Evolutionary conservation across 768 basidiomycete genomes (phyloP).

Genomic region (Gloeophyllum trabeum): DNA sequence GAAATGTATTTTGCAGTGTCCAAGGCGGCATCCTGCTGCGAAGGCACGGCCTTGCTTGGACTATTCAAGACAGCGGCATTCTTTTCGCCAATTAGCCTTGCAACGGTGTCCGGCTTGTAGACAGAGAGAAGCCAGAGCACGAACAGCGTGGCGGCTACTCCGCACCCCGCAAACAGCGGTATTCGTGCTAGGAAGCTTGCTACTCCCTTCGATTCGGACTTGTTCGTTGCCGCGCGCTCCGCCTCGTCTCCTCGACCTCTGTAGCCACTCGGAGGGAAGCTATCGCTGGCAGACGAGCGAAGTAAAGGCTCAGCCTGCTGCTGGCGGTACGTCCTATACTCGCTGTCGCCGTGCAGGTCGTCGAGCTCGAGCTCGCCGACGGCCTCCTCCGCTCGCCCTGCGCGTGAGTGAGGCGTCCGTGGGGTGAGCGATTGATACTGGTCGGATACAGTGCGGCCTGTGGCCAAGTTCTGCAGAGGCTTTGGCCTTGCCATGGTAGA

Average conservation of each 20-base stretch:
- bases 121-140: constrained; percentile 36
- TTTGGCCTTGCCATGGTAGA: not conserved
- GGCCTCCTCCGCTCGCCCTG: constrained; percentile 44
- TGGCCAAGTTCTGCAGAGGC: not conserved
- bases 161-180: constrained; percentile 34
- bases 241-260: constrained; percentile 30
- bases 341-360: constrained; percentile 19
- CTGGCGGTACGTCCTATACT: constrained; percentile 24
- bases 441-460: not conserved
- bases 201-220: constrained; percentile 3
- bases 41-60: constrained; percentile 6
- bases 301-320: constrained; percentile 35
- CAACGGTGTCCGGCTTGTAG: constrained; percentile 34
- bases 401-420: constrained; percentile 51
- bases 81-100: constrained; percentile 30
- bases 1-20: constrained; percentile 23
- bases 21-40: constrained; percentile 6
- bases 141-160: constrained; percentile 33
- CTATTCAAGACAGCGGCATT: constrained; percentile 7
- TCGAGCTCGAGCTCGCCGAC: constrained; percentile 37
- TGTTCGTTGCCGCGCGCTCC: constrained; percentile 6
- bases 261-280: constrained; percentile 27
- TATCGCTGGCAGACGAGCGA: constrained; percentile 22
- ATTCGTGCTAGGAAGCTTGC: constrained; percentile 2
- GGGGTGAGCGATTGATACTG: constrained; percentile 31